A percentile compares a stretch with the other conserved stretches of the same genome.
Conservation (phyloP, 139 green algal genomes). For the Chlamydomonas sp. region DNA sequence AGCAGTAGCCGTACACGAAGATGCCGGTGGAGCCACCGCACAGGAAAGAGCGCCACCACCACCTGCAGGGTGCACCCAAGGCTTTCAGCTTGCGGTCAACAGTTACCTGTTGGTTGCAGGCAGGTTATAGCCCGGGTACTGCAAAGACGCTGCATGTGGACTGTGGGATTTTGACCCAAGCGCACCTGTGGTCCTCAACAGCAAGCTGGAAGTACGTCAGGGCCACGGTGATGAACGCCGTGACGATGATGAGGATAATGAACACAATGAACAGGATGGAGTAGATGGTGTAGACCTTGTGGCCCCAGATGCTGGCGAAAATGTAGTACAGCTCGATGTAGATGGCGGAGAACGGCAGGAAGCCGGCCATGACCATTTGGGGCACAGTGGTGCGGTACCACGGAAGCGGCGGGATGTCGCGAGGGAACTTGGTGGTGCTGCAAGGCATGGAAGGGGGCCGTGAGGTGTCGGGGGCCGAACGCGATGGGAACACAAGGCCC, state of each 20-base stretch:
- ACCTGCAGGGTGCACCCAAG: conserved; percentile 74
- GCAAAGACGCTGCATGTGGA: too few relatives aligned
- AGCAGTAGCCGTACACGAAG: conserved; percentile 97
- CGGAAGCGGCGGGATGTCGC: conserved; percentile 84
- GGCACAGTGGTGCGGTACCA: conserved; percentile 88
- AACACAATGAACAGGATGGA: conserved; percentile 96
- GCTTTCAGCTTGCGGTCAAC: too few relatives aligned
- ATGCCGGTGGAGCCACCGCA: conserved; percentile 96
- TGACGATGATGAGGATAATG: conserved; percentile 93
- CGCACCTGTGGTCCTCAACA: conserved; percentile 89
- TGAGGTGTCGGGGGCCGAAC: not conserved
- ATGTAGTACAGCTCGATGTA: conserved; percentile 99
- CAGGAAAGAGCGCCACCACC: conserved; percentile 95
- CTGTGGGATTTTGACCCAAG: too few relatives aligned
- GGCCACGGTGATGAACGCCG: conserved; percentile 95
- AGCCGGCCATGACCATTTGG: conserved; percentile 95
- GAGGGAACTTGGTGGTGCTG: conserved; percentile 92
- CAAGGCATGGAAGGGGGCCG: conserved; percentile 39
- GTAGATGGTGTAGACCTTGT: conserved; percentile 98
- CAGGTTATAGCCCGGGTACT: too few relatives aligned
- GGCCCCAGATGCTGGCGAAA: conserved; percentile 95
- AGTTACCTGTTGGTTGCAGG: too few relatives aligned
- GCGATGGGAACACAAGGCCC: too few relatives aligned
- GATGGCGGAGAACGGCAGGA: conserved; percentile 97
- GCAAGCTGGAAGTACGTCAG: conserved; percentile 98